Base-by-base conservation (phyloP, 2,329 filamentous ascomycete species). In the Neonectria neomacrospora region DNA sequence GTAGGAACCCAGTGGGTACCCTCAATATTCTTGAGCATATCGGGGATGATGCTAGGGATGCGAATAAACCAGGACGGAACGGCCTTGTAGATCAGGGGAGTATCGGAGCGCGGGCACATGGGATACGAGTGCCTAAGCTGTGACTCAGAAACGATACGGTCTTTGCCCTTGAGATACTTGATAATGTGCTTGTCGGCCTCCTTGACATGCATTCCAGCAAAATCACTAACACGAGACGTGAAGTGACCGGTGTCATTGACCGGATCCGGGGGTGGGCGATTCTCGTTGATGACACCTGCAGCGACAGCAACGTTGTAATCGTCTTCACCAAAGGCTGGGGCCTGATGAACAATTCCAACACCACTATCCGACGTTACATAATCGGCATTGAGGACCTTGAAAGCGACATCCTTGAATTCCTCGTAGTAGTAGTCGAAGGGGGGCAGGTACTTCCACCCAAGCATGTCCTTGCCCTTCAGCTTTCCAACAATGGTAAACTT, bases 11-110 rank as follows among this genome's bases (percentile, higher is more conserved):
- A 98, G 75, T 96, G 92, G 8, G 94, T 96, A 14, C 87, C 86
- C 74, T 97, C 91, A 63, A 97, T 94, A 70, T 95, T 96, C 72
- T 92, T 84, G n/a, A 97, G 83, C 90, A 98, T 95, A 68, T 94
- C 83, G 1, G 94, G 93, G 54, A 97, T 88, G 71, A 94, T 91
- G 63, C 91, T 87, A 18, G 90, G 88, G 50, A 97, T 93, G 77
- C 92, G 93, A 73, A 98, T 91, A 77, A 97, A 97, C 95, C 95
- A 98, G 1, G 94, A 93, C 9, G 94, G 92, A 18, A 97, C 93
- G 26, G 95, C 93, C 68, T 92, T 89, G 80, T 97, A 96, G 72
- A 98, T 97, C 66, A 98, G 85, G 30, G 94, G 95, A 0, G 93
- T 97, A 76, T 97, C 95, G n/a, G 94, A 97, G 64, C 95, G 89